phyloP scores from a whole-genome alignment of 1,284 basidiomycete genomes.

The Irpex lacteus region DNA sequence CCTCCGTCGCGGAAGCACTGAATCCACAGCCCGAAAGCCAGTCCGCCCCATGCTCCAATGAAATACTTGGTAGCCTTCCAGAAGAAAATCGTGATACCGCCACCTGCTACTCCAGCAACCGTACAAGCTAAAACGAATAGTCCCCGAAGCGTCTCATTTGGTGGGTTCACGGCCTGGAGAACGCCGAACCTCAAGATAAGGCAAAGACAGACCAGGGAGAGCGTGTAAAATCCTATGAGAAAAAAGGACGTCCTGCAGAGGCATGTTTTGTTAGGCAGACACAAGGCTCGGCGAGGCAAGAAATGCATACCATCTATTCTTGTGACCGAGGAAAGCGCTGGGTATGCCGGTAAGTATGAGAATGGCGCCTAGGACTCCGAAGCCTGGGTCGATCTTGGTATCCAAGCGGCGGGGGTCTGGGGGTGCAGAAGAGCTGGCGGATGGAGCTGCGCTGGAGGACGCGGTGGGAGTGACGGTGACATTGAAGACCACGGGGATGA shows the following conservation, averaged over 20 bases:
- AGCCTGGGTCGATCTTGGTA: slow-evolving; percentile 84
- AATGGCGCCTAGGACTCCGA: slow-evolving; percentile 85
- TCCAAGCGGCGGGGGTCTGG: slow-evolving; percentile 58
- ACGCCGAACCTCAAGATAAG: slow-evolving; percentile 91
- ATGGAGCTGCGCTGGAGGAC: slow-evolving; percentile 32
- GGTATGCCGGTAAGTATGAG: slow-evolving; percentile 89
- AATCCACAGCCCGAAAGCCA: slow-evolving; percentile 84
- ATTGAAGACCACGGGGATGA: slow-evolving; percentile 57
- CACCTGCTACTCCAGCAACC: slow-evolving; percentile 81
- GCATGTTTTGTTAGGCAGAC: slow-evolving; percentile 12
- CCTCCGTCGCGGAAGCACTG: slow-evolving; percentile 84
- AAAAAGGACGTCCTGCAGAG: slow-evolving; percentile 83
- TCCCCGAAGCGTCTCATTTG: slow-evolving; percentile 75
- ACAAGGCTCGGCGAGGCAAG: slow-evolving; percentile 15
- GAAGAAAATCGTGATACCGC: slow-evolving; percentile 85
- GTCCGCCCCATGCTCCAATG: slow-evolving; percentile 88
- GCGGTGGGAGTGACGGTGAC: slow-evolving; percentile 50
- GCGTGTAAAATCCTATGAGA: slow-evolving; percentile 86
- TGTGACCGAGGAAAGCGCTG: slow-evolving; percentile 88
- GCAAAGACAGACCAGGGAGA: slow-evolving; percentile 82
- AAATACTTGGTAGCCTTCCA: slow-evolving; percentile 85
- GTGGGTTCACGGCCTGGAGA: slow-evolving; percentile 77
- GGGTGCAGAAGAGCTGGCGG: slow-evolving; percentile 41
- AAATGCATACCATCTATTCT: slow-evolving; percentile 77
- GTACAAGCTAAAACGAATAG: slow-evolving; percentile 85